Evolutionary conservation across 2,329 filamentous ascomycete genomes (phyloP), one percentile per base, ranked within the genome.

Genomic region (Fusarium aywerte): DNA sequence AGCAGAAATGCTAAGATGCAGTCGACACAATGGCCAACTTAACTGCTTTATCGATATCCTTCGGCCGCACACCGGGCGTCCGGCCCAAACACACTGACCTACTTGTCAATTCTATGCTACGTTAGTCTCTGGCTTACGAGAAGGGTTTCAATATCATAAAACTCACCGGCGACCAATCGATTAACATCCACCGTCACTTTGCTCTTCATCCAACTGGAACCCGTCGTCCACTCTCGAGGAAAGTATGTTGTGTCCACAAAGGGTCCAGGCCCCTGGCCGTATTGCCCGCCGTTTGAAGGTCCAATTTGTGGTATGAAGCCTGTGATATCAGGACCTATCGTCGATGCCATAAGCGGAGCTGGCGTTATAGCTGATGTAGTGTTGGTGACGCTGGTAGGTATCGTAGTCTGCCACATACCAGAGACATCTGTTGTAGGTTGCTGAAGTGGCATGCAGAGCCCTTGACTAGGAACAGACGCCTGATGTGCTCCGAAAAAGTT

Each of bases 21-120:
- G 49, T 52, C 40, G 69, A 65, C 21, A 63, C 43, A 10, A 73
- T 72, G 4, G 71, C 56, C 10, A 51, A 50, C 27, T 51, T 71
- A n/a, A 73, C 68, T 10, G 78, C 76, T 16, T 48, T 65, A 47
- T 79, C 68, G 2, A 82, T 67, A 40, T 82, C 79, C 36, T 73
- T 77, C 1, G 78, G 77, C 8, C 80, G 75, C 11, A 81, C 59
- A 0, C 78, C 80, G 0, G 80, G 80, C 3, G 74, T 75, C 7
- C 78, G 73, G 10, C 80, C 80, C 9, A 82, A 64, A 38, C 80
- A 82, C 8, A 82, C 75, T 16, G 78, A 76, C 15, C 59, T 73
- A 4, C 59, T 55, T 1, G 75, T 73, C 43, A 82, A 65, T 72
- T 82, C 80, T 81, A 43, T 23, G 7, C n/a, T 12, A 6, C 3